Evolutionary conservation across 805 yeast species (phyloP).

Genomic region (Metschnikowia santaceciliae): DNA sequence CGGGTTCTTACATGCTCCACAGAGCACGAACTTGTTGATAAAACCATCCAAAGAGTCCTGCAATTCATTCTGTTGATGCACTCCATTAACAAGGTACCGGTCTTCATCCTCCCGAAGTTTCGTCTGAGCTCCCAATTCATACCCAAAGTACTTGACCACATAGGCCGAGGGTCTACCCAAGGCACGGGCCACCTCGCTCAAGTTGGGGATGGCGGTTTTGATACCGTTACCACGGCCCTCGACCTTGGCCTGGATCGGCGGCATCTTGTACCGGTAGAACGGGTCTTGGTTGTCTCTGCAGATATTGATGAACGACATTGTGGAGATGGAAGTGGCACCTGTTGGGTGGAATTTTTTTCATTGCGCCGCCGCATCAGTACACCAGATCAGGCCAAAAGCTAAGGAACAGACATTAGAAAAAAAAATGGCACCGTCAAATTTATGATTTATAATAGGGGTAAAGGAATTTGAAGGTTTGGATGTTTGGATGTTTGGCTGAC

Average conservation of each 20-base stretch:
- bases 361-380: too few species aligned
- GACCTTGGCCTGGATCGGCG: constrained; percentile 92
- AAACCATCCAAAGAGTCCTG: constrained; percentile 95
- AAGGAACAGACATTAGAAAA: too few species aligned
- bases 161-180: constrained; percentile 90
- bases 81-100: constrained; percentile 91
- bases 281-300: constrained; percentile 98
- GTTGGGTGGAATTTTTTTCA: too few species aligned
- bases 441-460: too few species aligned
- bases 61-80: constrained; percentile 81
- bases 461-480: too few species aligned
- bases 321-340: constrained; percentile 11
- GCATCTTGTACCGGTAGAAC: constrained; percentile 99
- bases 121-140: constrained; percentile 96
- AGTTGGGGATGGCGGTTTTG: constrained; percentile 88
- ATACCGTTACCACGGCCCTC: constrained; percentile 99
- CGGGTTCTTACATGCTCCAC: constrained; percentile 94
- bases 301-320: constrained; percentile 85
- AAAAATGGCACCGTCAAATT: too few species aligned
- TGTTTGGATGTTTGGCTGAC: too few species aligned
- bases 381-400: too few species aligned
- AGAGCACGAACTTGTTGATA: constrained; percentile 85
- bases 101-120: constrained; percentile 74
- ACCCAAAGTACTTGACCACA: constrained; percentile 90
- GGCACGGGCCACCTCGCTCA: constrained; percentile 91